Base-by-base conservation (phyloP, 2,329 filamentous ascomycete species). In the Colletotrichum echinochloae region DNA sequence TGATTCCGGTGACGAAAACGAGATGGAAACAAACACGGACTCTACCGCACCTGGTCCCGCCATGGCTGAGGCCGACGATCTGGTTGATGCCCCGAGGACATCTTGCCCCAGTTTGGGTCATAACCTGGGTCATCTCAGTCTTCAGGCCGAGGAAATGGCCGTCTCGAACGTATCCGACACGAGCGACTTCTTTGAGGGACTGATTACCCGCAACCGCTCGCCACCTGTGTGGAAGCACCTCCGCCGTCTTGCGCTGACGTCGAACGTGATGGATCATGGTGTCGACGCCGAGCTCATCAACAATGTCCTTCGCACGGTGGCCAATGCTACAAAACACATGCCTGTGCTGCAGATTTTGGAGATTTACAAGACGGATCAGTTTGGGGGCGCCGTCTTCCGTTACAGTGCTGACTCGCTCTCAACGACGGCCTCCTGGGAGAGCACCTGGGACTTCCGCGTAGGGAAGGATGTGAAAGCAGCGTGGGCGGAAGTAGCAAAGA, bases 361-460 rank as follows among this genome's bases (percentile, higher is more conserved):
- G 68, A 56, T 78, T 3, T 78, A 75, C 60, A 76, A 75, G 64
- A 75, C 73, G n/a, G 75, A 73, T 49, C 59, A 63, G 26, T 67
- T 65, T 51, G 73, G 73, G 51, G 76, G 72, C 26, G 77, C 73
- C 48, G 72, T 75, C 30, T 78, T 78, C 74, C 74, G 75, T 51
- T 78, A 77, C 66, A 60, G 71, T 37, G 72, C 73, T 11, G 66
- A 63, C n/a, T 33, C 28, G 14, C 41, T 44, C 30, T 68, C 68
- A 18, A 48, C 68, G 12, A 71, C 57, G 18, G 64, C 65, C 20
- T 48, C 49, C 37, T 71, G 68, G 68, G 68, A 71, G 51, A 52
- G 64, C 46, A 71, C 68, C 20, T 71, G 68, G 68, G 68, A 71
- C 18, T 71, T 71, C 37, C 57, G 49, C 23, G 51, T 56, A 18